These are phyloP conservation scores for Apiospora hydei DNA, from an alignment of 2,329 filamentous ascomycete species.

Conservation along the genomic window DNA sequence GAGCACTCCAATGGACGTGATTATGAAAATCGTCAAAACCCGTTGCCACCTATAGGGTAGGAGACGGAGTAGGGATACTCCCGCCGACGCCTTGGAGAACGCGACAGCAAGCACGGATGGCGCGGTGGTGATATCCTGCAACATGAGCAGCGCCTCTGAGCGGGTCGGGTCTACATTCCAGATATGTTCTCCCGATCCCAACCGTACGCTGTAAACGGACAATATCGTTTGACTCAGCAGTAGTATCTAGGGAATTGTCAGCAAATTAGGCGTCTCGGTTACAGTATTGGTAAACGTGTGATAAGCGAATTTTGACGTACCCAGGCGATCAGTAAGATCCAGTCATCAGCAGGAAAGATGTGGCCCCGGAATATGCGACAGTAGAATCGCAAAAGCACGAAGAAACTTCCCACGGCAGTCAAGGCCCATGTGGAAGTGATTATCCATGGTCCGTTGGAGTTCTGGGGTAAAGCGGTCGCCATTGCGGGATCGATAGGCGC, in stretches of 20 bases:
- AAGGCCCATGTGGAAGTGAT: constrained; percentile 1
- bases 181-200: not conserved
- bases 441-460: constrained; percentile 1
- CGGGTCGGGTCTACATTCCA: not conserved
- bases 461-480: not conserved
- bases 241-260: not conserved
- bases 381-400: not conserved
- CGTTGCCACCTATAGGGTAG: constrained; percentile 28
- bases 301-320: not conserved
- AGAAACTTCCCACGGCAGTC: not conserved
- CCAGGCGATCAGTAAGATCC: not conserved
- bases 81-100: constrained; percentile 43
- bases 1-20: constrained; percentile 35
- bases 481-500: not conserved
- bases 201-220: not conserved
- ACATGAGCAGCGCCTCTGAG: not conserved
- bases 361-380: not conserved
- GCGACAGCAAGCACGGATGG: constrained; percentile 38
- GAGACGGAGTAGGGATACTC: constrained; percentile 40
- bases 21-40: constrained; percentile 37
- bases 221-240: not conserved
- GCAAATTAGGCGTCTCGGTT: not conserved
- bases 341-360: not conserved
- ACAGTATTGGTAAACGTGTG: no score
- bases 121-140: not conserved